phyloP scores from a whole-genome alignment of 345 rosid species.

The Populus alba region DNA sequence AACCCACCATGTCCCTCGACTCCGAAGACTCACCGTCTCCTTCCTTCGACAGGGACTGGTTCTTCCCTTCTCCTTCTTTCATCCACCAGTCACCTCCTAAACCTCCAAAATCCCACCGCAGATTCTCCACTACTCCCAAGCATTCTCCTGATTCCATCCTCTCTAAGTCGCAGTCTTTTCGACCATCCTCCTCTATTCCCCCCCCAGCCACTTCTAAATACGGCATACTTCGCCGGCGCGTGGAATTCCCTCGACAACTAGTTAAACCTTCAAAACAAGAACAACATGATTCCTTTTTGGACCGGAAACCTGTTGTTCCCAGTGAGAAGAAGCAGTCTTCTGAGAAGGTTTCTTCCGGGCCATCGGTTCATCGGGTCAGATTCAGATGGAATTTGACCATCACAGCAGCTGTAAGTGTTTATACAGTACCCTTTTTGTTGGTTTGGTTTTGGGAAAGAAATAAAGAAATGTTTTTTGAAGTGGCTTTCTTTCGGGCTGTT shows the following conservation, averaged over 20 bases:
- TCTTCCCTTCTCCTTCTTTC: constrained; percentile 62
- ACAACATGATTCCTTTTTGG: constrained; percentile 9
- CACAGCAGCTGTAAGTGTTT: constrained; percentile 34
- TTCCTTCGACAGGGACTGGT: constrained; percentile 51
- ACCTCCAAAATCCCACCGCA: constrained; percentile 31
- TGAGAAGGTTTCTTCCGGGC: constrained; percentile 1
- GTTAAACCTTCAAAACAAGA: constrained; percentile 18
- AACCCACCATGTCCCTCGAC: constrained; percentile 38
- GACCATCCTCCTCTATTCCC: constrained; percentile 17
- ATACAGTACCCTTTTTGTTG: not conserved
- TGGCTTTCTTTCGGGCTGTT: constrained; percentile 4
- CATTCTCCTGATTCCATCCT: constrained; percentile 17
- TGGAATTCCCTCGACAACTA: constrained; percentile 19
- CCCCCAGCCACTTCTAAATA: constrained; percentile 21
- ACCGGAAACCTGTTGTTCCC: constrained; percentile 11
- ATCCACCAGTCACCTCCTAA: constrained; percentile 31
- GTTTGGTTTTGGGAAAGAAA: not conserved
- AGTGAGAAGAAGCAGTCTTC: constrained; percentile 15
- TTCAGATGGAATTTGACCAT: constrained; percentile 48
- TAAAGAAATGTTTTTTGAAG: not conserved
- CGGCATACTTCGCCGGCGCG: constrained; percentile 34
- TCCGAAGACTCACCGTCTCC: constrained; percentile 23
- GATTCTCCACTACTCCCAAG: constrained; percentile 42
- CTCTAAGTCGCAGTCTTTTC: constrained; percentile 23
- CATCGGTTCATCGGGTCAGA: constrained; percentile 24